Evolutionary conservation across 2,329 filamentous ascomycete genomes (phyloP).

Genomic region (Tolypocladium endophyticum): DNA sequence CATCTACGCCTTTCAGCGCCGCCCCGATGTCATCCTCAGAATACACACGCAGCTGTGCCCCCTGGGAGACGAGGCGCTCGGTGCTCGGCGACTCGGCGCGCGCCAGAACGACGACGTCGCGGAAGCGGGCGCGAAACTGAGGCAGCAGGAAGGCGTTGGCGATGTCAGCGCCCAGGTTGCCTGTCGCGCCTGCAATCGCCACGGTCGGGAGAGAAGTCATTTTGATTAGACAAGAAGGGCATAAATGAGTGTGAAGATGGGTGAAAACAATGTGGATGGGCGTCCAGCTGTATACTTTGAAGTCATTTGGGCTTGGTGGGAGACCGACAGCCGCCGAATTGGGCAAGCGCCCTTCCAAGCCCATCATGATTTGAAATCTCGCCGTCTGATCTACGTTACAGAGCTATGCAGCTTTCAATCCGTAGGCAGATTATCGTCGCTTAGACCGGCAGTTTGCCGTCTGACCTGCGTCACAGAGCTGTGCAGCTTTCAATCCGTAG

Average conservation of each 20-base stretch:
- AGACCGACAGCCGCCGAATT: neutral
- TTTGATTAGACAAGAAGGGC: neutral
- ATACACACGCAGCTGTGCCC: conserved; percentile 3
- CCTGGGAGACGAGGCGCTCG: neutral
- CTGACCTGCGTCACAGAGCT: too few relatives aligned
- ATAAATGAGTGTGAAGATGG: neutral
- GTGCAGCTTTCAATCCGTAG: too few relatives aligned
- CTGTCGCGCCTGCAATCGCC: conserved; percentile 4
- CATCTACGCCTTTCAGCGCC: conserved; percentile 16
- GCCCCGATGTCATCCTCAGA: conserved; percentile 10
- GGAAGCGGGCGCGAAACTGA: neutral
- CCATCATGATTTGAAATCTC: neutral
- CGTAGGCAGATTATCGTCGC: too few relatives aligned
- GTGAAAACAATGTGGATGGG: neutral
- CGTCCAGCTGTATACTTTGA: neutral
- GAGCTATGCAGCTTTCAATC: too few relatives aligned
- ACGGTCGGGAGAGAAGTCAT: neutral
- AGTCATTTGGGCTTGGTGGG: neutral
- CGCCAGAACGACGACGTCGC: conserved; percentile 2
- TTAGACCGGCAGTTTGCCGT: too few relatives aligned
- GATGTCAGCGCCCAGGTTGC: conserved; percentile 1
- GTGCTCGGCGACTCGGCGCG: conserved; percentile 1
- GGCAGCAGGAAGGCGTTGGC: conserved; percentile 1
- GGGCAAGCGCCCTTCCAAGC: neutral
- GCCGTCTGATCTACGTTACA: neutral